Base-by-base conservation (phyloP, 1,284 basidiomycete species). In the Ustilago tritici region DNA sequence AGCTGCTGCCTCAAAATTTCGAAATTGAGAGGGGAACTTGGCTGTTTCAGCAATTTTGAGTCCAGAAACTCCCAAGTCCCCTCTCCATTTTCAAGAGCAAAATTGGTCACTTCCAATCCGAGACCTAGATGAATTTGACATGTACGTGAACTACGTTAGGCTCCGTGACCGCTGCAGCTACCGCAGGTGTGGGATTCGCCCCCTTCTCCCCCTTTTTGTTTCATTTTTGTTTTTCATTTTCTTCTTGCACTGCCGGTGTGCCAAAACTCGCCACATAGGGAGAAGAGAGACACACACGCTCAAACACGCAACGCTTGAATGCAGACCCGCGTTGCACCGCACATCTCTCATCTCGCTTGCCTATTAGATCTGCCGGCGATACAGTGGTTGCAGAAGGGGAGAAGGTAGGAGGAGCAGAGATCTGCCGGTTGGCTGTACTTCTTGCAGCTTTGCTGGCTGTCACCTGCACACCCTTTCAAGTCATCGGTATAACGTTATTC, bases 221-320 rank as follows among this genome's bases (percentile, higher is more conserved):
- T 23, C 17, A 28, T 56, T 55, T 55, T 8, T 34, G 15, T 15
- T 36, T 41, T 17, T 41, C 28, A 19, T 57, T 23, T 7, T 56
- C 23, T 47, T 57, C 43, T 59, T 47, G 41, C 46, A 23, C 57
- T 46, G 56, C 41, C 43, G 17, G 15, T 17, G 41, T 58, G 57
- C 57, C 28, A n/a, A 19, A 35, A 49, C 46, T 43, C 28, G 56
- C 41, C 38, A 50, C 31, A 28, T 28, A 28, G 23, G 23, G 23
- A 28, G 23, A 3, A 28, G 23, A 46, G 43, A 19, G n/a, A n/a
- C 2, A 28, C 31, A 47, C 43, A 35, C 56, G 41, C 43, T 31
- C 53, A 55, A 15, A 31, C 46, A 49, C 57, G 31, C 56, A 41
- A 54, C 59, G 31, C 47, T 31, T 47, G 41, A 47, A 60, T 49